Conservation (phyloP, 2,329 filamentous ascomycete genomes). For the Aspergillus tanneri region DNA sequence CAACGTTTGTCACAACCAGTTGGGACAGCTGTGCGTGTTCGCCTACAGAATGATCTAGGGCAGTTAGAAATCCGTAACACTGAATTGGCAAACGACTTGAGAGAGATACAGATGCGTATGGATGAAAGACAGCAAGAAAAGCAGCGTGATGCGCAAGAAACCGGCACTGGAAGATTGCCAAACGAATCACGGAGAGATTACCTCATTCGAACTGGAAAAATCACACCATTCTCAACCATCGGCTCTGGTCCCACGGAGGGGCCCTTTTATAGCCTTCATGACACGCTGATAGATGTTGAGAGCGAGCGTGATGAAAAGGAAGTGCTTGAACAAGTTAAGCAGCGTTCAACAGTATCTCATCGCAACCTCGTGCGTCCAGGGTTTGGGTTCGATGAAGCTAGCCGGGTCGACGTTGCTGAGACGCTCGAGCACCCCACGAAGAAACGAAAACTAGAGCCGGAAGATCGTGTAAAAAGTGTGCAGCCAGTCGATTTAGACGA, state of each 20-base stretch:
- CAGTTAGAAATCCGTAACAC: constrained; percentile 65
- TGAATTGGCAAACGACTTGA: constrained; percentile 68
- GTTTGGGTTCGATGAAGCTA: constrained; percentile 57
- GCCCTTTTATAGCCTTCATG: constrained; percentile 68
- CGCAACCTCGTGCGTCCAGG: constrained; percentile 72
- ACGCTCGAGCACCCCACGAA: constrained; percentile 32
- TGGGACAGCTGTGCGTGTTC: constrained; percentile 51
- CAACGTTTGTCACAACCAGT: constrained; percentile 57
- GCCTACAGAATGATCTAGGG: constrained; percentile 58
- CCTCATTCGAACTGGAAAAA: constrained; percentile 92
- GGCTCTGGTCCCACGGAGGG: constrained; percentile 59
- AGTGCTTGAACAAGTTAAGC: constrained; percentile 44
- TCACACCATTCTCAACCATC: constrained; percentile 88
- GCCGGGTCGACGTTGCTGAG: constrained; percentile 26
- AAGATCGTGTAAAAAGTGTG: not conserved
- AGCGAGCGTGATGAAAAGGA: constrained; percentile 60
- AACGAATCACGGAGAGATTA: constrained; percentile 85
- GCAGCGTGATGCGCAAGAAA: constrained; percentile 45
- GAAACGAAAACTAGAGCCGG: constrained; percentile 33
- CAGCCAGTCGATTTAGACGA: constrained; percentile 10
- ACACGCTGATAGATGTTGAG: constrained; percentile 79
- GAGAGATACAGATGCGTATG: constrained; percentile 78
- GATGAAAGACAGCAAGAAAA: constrained; percentile 66
- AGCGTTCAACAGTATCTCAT: constrained; percentile 60
- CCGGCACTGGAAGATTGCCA: constrained; percentile 58